Evolutionary conservation across 1,284 basidiomycete genomes (phyloP).

Genomic region (Microbotryum silenes-acaulis): DNA sequence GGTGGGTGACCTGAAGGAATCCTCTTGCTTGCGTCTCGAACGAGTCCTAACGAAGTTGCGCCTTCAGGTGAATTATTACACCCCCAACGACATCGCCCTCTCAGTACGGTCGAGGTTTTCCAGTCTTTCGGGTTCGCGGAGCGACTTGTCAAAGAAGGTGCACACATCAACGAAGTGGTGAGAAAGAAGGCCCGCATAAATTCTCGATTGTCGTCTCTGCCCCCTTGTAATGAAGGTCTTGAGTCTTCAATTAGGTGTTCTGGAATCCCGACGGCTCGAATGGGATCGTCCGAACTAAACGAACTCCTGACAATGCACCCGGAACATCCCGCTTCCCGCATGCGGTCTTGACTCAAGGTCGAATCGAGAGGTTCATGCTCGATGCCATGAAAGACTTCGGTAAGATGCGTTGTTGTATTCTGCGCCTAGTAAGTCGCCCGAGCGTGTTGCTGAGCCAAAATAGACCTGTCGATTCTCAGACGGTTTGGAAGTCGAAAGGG

Average conservation of each 20-base stretch:
- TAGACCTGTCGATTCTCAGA: conserved; percentile 47
- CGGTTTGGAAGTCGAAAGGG: conserved; percentile 54
- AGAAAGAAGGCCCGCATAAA: neutral
- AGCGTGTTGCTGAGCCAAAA: too few relatives aligned
- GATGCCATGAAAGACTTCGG: conserved; percentile 43
- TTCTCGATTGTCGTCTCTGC: too few relatives aligned
- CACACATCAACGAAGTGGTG: neutral
- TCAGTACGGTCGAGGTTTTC: conserved; percentile 38
- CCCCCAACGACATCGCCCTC: conserved; percentile 24
- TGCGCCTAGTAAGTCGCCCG: neutral
- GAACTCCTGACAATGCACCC: conserved; percentile 35
- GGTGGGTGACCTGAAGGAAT: neutral
- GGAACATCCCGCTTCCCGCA: conserved; percentile 53
- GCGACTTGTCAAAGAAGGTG: conserved; percentile 53
- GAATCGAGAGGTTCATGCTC: conserved; percentile 51
- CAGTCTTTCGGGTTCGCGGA: conserved; percentile 63
- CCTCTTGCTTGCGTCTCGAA: too few relatives aligned
- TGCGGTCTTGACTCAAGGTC: conserved; percentile 66
- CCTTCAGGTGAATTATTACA: too few relatives aligned
- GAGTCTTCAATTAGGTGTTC: conserved; percentile 51
- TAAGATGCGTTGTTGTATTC: conserved; percentile 8
- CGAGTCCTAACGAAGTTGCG: neutral
- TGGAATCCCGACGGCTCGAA: conserved; percentile 56
- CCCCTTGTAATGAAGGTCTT: too few relatives aligned
- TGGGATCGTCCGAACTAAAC: conserved; percentile 41